These are phyloP conservation scores for Mollisia scopiformis DNA, from an alignment of 2,329 filamentous ascomycete species.

Conservation along the genomic window DNA sequence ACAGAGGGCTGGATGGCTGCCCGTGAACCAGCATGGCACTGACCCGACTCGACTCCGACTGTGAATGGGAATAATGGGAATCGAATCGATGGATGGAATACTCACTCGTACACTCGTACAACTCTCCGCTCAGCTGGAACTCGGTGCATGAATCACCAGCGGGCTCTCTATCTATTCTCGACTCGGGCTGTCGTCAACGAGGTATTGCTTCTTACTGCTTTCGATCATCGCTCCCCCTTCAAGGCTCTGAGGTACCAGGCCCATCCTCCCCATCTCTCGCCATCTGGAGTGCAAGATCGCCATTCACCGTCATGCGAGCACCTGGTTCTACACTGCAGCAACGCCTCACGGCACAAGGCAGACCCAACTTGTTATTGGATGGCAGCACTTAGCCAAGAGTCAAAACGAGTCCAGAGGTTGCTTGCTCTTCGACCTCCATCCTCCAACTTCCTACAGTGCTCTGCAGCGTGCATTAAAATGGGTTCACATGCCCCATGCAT, in stretches of 20 bases:
- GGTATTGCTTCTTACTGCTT: background rate
- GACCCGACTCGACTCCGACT: no score
- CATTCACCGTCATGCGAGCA: conserved; percentile 34
- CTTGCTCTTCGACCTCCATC: background rate
- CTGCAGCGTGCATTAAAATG: conserved; percentile 1
- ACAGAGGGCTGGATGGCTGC: background rate
- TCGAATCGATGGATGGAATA: background rate
- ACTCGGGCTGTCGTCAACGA: background rate
- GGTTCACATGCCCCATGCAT: conserved; percentile 2
- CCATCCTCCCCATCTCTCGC: no score
- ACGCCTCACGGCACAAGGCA: conserved; percentile 14
- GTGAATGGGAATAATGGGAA: no score
- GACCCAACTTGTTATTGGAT: conserved; percentile 14
- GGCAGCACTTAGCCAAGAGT: background rate
- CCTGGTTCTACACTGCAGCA: conserved; percentile 20
- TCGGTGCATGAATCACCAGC: background rate
- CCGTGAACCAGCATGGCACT: background rate
- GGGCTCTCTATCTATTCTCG: background rate
- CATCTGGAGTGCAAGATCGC: conserved; percentile 30
- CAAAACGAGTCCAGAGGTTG: background rate
- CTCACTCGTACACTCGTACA: background rate
- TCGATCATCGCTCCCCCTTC: background rate
- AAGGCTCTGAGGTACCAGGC: no score
- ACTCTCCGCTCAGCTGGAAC: background rate
- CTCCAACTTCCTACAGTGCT: background rate